Conservation (phyloP, 2,329 filamentous ascomycete species). For the Neofusicoccum cordaticola region DNA sequence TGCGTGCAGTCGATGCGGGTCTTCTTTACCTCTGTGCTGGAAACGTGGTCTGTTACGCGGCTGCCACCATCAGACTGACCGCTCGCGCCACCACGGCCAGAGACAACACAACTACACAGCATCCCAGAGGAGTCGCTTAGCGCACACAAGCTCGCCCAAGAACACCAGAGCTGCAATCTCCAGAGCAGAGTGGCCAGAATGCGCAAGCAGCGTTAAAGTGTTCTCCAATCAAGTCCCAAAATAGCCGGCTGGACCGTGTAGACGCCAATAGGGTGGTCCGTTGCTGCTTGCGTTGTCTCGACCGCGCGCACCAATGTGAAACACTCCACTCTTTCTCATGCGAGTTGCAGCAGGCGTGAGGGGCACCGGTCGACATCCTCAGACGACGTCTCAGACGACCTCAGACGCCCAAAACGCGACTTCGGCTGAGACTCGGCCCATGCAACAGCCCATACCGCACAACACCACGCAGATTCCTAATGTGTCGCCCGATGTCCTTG, state of each 20-base stretch:
- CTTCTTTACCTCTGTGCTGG: not conserved
- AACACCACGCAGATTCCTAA: slow-evolving; percentile 1
- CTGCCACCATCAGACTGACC: not conserved
- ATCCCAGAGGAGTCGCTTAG: not conserved
- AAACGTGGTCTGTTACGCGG: not conserved
- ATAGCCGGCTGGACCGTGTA: not conserved
- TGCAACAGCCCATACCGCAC: slow-evolving; percentile 1
- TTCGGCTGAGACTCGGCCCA: slow-evolving; percentile 12
- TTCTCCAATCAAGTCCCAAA: not conserved
- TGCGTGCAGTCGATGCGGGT: not conserved
- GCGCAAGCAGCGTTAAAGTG: not conserved
- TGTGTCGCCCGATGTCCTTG: not conserved
- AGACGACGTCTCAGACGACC: slow-evolving; percentile 13
- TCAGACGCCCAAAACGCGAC: slow-evolving; percentile 7
- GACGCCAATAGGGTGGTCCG: not conserved
- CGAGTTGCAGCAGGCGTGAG: not conserved
- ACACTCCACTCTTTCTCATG: slow-evolving; percentile 5
- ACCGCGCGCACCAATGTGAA: not conserved
- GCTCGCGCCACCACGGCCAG: not conserved
- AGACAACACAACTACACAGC: not conserved
- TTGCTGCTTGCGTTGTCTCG: not conserved
- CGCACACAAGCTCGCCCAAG: too few species aligned
- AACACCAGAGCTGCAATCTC: not conserved
- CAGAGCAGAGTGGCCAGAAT: not conserved
- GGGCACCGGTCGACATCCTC: not conserved